A percentile compares a stretch with the other conserved stretches of the same genome.
Evolutionary conservation across 345 rosid species (phyloP).

Genomic region (Dipteronia sinensis): DNA sequence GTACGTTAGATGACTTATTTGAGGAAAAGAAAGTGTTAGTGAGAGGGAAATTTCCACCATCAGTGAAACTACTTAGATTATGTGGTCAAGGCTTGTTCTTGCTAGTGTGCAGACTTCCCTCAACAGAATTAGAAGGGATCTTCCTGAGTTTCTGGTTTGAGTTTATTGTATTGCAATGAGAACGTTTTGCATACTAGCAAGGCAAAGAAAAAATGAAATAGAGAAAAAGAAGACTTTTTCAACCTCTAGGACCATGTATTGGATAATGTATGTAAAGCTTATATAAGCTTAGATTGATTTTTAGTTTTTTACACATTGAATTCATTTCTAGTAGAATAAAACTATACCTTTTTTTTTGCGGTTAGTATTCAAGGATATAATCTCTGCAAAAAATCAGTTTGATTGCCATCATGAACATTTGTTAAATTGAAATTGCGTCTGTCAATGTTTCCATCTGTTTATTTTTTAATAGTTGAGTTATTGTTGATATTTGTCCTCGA

Average conservation of each 20-base stretch:
- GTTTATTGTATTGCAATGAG: not conserved
- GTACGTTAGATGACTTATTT: not conserved
- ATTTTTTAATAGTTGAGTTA: not conserved
- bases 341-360: not conserved
- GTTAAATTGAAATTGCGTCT: not conserved
- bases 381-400: not conserved
- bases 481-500: not conserved
- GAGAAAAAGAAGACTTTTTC: not conserved
- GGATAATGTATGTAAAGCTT: not conserved
- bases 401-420: not conserved
- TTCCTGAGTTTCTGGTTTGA: not conserved
- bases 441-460: not conserved
- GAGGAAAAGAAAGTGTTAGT: not conserved
- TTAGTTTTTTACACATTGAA: not conserved
- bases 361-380: not conserved
- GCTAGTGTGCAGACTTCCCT: not conserved
- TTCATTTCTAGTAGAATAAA: not conserved
- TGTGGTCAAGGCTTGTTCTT: slow-evolving; percentile 8
- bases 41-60: not conserved
- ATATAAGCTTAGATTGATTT: not conserved
- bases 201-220: not conserved
- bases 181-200: not conserved
- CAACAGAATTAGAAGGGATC: not conserved
- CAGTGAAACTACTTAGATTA: not conserved
- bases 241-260: not conserved